Percentiles rank a stretch among this genome's conserved stretches.
Evolutionary conservation across 805 yeast species (phyloP).

Genomic region (Kazachstania martiniae): DNA sequence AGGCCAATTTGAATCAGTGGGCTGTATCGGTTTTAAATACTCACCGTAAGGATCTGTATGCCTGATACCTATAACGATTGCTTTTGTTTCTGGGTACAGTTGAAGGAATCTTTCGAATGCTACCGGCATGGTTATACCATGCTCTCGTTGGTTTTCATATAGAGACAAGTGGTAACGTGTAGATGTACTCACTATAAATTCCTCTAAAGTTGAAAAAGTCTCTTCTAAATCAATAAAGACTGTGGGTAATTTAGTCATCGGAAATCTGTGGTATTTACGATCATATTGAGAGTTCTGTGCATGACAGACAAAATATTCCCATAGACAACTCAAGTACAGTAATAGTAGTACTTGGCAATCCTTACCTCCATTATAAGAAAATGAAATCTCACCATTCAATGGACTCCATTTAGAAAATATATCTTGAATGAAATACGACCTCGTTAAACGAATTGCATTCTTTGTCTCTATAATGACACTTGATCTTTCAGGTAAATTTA

Average conservation of each 20-base stretch:
- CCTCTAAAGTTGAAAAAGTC: slow-evolving; percentile 60
- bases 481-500: slow-evolving; percentile 7
- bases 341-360: slow-evolving; percentile 88
- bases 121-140: slow-evolving; percentile 36
- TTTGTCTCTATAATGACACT: slow-evolving; percentile 19
- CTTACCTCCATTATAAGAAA: slow-evolving; percentile 93
- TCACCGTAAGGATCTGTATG: slow-evolving; percentile 79
- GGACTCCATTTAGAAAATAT: slow-evolving; percentile 25
- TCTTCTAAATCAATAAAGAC: slow-evolving; percentile 69
- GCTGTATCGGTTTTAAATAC: slow-evolving; percentile 46
- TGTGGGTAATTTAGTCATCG: slow-evolving; percentile 28
- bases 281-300: slow-evolving; percentile 18
- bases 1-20: slow-evolving; percentile 91
- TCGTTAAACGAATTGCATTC: slow-evolving; percentile 18
- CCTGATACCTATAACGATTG: slow-evolving; percentile 81
- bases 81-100: slow-evolving; percentile 42
- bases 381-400: slow-evolving; percentile 43
- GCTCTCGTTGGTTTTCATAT: slow-evolving; percentile 25
- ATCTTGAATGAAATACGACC: slow-evolving; percentile 14
- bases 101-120: slow-evolving; percentile 61
- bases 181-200: slow-evolving; percentile 50
- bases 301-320: slow-evolving; percentile 18
- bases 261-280: slow-evolving; percentile 14
- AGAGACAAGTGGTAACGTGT: slow-evolving; percentile 43
- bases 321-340: slow-evolving; percentile 50